Base-by-base conservation (phyloP, 176 grass and related monocot species). In the Thinopyrum elongatum region DNA sequence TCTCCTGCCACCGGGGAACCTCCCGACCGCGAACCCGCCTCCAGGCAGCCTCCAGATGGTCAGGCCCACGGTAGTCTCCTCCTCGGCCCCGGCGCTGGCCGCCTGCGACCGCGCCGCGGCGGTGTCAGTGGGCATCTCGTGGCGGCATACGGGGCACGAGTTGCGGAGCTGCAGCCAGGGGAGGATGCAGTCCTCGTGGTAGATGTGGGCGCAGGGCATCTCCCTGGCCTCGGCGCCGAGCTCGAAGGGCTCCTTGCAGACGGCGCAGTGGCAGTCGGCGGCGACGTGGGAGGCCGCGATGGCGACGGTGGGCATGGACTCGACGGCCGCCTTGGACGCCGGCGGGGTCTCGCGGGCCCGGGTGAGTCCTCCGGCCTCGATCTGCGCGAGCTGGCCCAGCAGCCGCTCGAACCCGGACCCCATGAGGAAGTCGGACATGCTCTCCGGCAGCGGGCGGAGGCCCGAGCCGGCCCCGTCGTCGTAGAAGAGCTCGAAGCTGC, bases 11-110 rank as follows among this genome's bases (percentile, higher is more conserved):
- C 94, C 94, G 0, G 92, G 80, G 15, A 99, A 99, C 85, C 97
- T 86, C 13, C 97, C 97, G 0, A 99, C 94, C 0, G 97, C 97
- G n/a, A 99, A 99, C 0, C 97, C 97, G 0, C 94, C 97, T 14
- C 97, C 97, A 0, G 97, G 97, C 19, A 99, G 86, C 87, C 97
- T 93, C 97, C 97, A 99, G 39, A 99, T 96, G 27, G 97, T 97
- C 8, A 99, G 89, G 0, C 97, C 97, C 3, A 99, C 90, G 0
- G 90, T 84, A 0, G 90, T 83, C 71, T 94, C 97, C n/a, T 91
- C 97, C 61, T 91, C 85, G 1, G 1, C 22, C 14, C 4, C 1
- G 23, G 70, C 42, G 22, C 6, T 44, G 78, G 5, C 25, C 10
- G 35, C 42, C 4, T 33, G 49, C 7, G 81, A 60, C 4, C 58